Evolutionary conservation across 768 basidiomycete genomes (phyloP).

Genomic region (Tricholoma bakamatsutake): DNA sequence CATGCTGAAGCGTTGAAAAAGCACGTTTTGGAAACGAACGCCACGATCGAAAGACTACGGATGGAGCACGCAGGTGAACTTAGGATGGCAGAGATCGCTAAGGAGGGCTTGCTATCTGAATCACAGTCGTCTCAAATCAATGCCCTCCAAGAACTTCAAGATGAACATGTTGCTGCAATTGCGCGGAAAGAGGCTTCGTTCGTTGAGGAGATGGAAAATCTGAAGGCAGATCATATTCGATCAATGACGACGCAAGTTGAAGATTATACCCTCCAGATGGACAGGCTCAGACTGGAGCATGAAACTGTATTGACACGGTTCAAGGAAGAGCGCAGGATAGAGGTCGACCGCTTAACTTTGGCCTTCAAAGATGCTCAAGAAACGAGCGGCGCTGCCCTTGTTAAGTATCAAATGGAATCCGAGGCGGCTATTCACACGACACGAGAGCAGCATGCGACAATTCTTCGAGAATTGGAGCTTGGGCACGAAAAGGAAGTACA

Average conservation of each 20-base stretch:
- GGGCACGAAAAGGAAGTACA: conserved; percentile 53
- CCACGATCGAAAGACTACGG: conserved; percentile 61
- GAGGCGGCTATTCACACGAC: conserved; percentile 41
- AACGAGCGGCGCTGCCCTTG: conserved; percentile 30
- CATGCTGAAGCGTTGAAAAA: conserved; percentile 62
- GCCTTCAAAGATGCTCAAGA: conserved; percentile 41
- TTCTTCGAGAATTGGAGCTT: conserved; percentile 50
- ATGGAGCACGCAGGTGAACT: conserved; percentile 74
- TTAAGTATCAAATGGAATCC: conserved; percentile 37
- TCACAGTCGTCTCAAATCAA: conserved; percentile 62
- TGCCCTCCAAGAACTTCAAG: conserved; percentile 61
- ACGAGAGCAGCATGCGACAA: conserved; percentile 49
- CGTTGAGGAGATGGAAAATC: conserved; percentile 55
- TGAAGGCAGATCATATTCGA: conserved; percentile 59
- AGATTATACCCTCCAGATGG: conserved; percentile 53
- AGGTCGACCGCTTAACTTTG: conserved; percentile 42
- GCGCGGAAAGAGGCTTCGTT: conserved; percentile 61
- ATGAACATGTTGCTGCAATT: conserved; percentile 65
- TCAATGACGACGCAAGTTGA: conserved; percentile 50
- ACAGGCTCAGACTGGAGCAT: conserved; percentile 58
- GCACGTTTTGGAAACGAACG: conserved; percentile 53
- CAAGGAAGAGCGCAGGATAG: conserved; percentile 47
- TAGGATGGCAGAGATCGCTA: conserved; percentile 68
- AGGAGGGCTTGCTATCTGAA: conserved; percentile 68
- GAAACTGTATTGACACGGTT: conserved; percentile 44